These are phyloP conservation scores for Aschersonia sp. DNA, from an alignment of 2,329 filamentous ascomycete genomes.

Conservation along the genomic window DNA sequence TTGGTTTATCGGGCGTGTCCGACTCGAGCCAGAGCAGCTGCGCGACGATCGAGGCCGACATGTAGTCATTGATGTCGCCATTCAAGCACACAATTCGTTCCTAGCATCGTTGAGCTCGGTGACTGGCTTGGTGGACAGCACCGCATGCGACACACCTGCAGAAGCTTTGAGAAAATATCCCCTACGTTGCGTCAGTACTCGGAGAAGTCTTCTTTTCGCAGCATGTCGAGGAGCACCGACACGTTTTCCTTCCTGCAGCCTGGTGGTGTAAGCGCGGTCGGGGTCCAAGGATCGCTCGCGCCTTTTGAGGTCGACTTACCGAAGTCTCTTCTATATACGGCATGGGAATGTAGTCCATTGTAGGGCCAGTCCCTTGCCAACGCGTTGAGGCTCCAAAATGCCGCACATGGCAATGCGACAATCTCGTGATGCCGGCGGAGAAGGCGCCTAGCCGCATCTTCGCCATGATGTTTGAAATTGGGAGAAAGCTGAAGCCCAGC, in stretches of 20 bases:
- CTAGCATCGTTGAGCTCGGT: constrained; percentile 21
- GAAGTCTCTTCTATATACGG: constrained; percentile 39
- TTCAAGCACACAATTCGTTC: constrained; percentile 94
- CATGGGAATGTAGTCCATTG: constrained; percentile 33
- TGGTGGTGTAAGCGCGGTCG: constrained; percentile 22
- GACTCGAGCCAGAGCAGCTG: constrained; percentile 97
- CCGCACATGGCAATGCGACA: constrained; percentile 20
- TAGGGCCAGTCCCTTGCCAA: constrained; percentile 12
- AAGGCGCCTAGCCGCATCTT: constrained; percentile 16
- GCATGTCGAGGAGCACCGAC: constrained; percentile 28
- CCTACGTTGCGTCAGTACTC: constrained; percentile 29
- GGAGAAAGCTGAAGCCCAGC: too few species aligned
- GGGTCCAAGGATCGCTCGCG: not conserved
- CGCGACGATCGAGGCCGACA: constrained; percentile 87
- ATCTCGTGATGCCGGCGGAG: constrained; percentile 15
- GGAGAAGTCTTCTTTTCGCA: too few species aligned
- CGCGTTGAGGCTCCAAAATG: constrained; percentile 26
- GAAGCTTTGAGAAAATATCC: constrained; percentile 69
- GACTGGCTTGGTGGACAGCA: too few species aligned
- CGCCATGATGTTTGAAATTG: constrained; percentile 9
- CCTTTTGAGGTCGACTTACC: constrained; percentile 11
- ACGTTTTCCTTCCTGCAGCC: constrained; percentile 66
- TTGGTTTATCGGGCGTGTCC: constrained; percentile 86
- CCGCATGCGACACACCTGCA: constrained; percentile 39
- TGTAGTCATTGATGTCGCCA: constrained; percentile 75